Evolutionary conservation across 1,284 basidiomycete genomes (phyloP), one percentile per base, ranked within the genome.

Genomic region (Boletus semigastroideus): DNA sequence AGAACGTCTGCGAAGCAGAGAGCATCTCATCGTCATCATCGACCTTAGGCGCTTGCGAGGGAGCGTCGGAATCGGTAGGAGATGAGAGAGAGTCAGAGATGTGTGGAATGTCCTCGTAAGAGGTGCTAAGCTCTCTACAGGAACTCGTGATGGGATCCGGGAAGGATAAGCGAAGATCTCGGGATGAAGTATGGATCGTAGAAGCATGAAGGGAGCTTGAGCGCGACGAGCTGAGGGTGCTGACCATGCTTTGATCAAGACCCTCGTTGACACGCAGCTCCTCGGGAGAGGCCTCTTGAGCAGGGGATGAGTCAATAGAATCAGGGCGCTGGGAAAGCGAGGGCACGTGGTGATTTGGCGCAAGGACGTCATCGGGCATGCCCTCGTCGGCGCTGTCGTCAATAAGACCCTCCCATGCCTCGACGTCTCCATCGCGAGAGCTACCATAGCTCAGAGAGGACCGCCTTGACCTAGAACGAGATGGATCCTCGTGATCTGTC

Each of bases 211-310:
- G 66, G 31, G 79, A 80, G 61, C 79, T 80, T 20, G 85, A 79
- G 59, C 85, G 82, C 48, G 87, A 87, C 46, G 80, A 76, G 70
- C 79, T 84, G 55, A 89, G 75, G 16, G 86, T 89, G 68, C 87
- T 85, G 63, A 86, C 77, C 73, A 90, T 78, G 70, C 86, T 90
- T 70, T 89, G 86, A 67, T 89, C 85, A 53, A 89, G 78, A 16
- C 79, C 87, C 59, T 82, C 84, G 59, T 79, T 83, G 61, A 88
- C 80, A 44, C 78, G 75, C 59, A 81, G 72, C 54, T 90, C 86
- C 64, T 89, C 87, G 46, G 56, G 65, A 48, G 65, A 59, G 25
- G 50, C 37, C 16, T 68, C 62, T 52, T 63, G 65, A 48, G 59
- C 59, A 43, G 64, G 58, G 61, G 59, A 42, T 62, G 61, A 46